These are phyloP conservation scores for Claviceps digitariae DNA, from an alignment of 2,329 filamentous ascomycete genomes.

Conservation along the genomic window DNA sequence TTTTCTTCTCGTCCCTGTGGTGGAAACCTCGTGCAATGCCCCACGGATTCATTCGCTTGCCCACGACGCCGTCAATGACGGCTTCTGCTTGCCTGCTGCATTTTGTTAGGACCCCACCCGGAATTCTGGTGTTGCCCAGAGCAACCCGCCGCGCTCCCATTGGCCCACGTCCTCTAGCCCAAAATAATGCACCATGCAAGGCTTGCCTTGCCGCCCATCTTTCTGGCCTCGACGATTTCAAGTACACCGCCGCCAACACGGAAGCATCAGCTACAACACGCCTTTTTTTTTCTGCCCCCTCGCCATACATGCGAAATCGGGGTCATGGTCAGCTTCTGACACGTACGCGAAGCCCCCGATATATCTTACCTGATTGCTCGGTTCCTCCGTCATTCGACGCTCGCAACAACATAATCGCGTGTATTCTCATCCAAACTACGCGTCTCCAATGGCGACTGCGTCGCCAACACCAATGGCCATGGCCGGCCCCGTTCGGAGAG, in stretches of 20 bases:
- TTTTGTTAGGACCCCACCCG: background rate
- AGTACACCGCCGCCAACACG: slow-evolving; percentile 14
- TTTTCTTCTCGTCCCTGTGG: no score
- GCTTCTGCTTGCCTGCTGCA: background rate
- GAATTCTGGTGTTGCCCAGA: slow-evolving; percentile 15
- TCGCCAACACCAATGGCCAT: slow-evolving; percentile 43
- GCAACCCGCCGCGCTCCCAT: slow-evolving; percentile 18
- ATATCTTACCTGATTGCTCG: background rate
- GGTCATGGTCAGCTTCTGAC: slow-evolving; percentile 25
- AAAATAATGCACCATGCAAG: slow-evolving; percentile 14
- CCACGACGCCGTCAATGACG: background rate
- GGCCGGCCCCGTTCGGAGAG: slow-evolving; percentile 36
- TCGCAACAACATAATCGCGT: background rate
- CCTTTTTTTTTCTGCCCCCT: slow-evolving; percentile 17
- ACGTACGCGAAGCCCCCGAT: slow-evolving; percentile 18
- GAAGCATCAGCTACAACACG: slow-evolving; percentile 15
- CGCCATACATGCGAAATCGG: slow-evolving; percentile 12
- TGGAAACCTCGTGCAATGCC: no score
- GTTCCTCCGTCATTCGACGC: slow-evolving; percentile 11
- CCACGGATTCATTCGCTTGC: background rate
- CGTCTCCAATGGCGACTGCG: slow-evolving; percentile 31
- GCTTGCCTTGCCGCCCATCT: background rate
- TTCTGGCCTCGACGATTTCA: slow-evolving; percentile 5
- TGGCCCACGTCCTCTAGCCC: slow-evolving; percentile 13
- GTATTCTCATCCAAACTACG: slow-evolving; percentile 8